Percentiles rank a stretch among this genome's conserved stretches.
Evolutionary conservation across 2,329 filamentous ascomycete genomes (phyloP).

Genomic region (Pestalotiopsis sp.): DNA sequence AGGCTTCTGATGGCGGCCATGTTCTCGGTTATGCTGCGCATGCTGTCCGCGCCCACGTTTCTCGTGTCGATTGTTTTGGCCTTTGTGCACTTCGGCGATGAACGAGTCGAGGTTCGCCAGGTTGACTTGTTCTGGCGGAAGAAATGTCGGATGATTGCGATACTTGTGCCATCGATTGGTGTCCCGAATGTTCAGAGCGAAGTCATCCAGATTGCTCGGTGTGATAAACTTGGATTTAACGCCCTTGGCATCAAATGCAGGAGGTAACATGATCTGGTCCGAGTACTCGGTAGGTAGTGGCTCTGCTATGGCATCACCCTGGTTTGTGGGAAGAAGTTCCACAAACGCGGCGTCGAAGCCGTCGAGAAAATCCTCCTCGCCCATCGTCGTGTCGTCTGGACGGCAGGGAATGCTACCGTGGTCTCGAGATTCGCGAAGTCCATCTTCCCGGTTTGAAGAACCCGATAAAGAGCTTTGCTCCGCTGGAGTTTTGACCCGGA

Average conservation of each 20-base stretch:
- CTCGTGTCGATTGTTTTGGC: slow-evolving; percentile 17
- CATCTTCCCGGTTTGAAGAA: neutral
- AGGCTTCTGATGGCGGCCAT: neutral
- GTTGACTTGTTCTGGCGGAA: slow-evolving; percentile 17
- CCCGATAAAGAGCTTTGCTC: neutral
- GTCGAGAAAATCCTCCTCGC: slow-evolving; percentile 23
- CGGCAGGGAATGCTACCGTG: neutral
- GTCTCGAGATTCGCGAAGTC: neutral
- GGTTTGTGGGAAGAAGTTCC: slow-evolving; percentile 18
- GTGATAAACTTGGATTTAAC: slow-evolving; percentile 33
- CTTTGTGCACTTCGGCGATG: neutral
- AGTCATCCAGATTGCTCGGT: slow-evolving; percentile 30
- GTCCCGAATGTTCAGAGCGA: slow-evolving; percentile 29
- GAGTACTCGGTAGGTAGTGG: slow-evolving; percentile 31
- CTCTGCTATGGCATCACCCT: slow-evolving; percentile 29
- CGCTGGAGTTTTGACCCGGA: neutral
- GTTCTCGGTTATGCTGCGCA: neutral
- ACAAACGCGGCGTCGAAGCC: slow-evolving; percentile 28
- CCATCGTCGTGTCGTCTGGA: neutral
- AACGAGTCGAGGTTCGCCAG: slow-evolving; percentile 4
- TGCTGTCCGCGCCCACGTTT: slow-evolving; percentile 5
- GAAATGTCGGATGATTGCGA: slow-evolving; percentile 29
- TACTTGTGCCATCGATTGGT: slow-evolving; percentile 31
- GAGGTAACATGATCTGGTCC: slow-evolving; percentile 31
- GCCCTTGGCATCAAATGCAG: slow-evolving; percentile 28